Conservation (phyloP, 768 basidiomycete genomes). For the Dioszegia crocea region DNA sequence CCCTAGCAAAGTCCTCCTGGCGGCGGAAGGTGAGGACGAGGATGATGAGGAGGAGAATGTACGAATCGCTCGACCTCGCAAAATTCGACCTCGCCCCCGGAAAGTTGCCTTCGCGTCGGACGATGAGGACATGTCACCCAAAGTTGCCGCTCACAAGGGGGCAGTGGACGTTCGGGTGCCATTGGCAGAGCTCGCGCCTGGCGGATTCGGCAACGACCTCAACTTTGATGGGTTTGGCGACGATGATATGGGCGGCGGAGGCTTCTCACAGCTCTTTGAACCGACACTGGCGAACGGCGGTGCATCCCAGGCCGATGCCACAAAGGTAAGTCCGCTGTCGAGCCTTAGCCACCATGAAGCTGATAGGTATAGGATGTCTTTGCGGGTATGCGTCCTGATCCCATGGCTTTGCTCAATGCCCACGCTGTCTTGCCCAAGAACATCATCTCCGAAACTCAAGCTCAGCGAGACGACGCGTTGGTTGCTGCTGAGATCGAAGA, state of each 20-base stretch:
- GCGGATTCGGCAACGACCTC: conserved; percentile 5
- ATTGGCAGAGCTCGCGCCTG: conserved; percentile 5
- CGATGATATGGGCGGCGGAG: conserved; percentile 29
- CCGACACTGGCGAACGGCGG: conserved; percentile 26
- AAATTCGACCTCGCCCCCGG: neutral
- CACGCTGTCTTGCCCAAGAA: conserved; percentile 33
- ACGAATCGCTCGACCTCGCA: neutral
- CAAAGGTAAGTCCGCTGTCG: conserved; percentile 13
- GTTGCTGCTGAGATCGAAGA: conserved; percentile 37
- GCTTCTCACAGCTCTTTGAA: conserved; percentile 47
- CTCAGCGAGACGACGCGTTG: conserved; percentile 32
- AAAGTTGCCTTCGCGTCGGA: conserved; percentile 18
- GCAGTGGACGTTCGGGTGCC: conserved; percentile 4
- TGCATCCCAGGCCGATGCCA: neutral
- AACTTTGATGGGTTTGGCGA: conserved; percentile 29
- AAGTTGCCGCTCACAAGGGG: neutral
- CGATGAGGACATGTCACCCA: conserved; percentile 20
- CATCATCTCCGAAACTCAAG: conserved; percentile 37
- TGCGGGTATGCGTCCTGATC: conserved; percentile 15
- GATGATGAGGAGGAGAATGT: conserved; percentile 7
- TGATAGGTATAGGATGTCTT: conserved; percentile 21
- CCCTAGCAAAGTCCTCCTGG: neutral
- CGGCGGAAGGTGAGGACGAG: neutral
- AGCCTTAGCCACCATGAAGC: neutral
- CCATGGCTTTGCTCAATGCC: conserved; percentile 23